These are phyloP conservation scores for Penicillium riverlandense DNA, from an alignment of 495 filamentous ascomycete species.

Conservation along the genomic window DNA sequence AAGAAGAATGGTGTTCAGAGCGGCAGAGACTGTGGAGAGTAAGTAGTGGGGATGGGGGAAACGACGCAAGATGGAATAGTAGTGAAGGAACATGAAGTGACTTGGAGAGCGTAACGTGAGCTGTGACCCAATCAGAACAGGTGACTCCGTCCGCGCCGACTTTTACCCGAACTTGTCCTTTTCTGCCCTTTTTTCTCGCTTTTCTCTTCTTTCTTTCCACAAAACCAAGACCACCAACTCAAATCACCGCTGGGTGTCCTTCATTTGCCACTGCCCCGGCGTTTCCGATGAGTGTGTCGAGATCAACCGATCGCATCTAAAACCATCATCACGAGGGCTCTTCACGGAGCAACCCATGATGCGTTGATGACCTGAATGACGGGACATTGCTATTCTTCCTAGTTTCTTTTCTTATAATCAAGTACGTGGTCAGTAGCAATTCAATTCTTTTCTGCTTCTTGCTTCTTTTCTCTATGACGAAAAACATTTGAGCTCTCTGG, in stretches of 20 bases:
- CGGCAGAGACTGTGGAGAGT: no score
- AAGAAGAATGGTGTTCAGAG: no score
- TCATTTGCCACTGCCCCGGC: slow-evolving; percentile 59
- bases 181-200: slow-evolving; percentile 11
- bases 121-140: slow-evolving; percentile 25
- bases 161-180: slow-evolving; percentile 22
- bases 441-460: background rate
- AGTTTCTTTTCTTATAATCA: slow-evolving; percentile 7
- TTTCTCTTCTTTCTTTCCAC: slow-evolving; percentile 31
- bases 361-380: slow-evolving; percentile 94
- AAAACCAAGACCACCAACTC: slow-evolving; percentile 80
- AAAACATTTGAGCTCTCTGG: slow-evolving; percentile 57
- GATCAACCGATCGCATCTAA: slow-evolving; percentile 78
- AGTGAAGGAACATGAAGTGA: slow-evolving; percentile 12
- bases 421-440: slow-evolving; percentile 16
- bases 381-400: slow-evolving; percentile 48
- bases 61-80: slow-evolving; percentile 2
- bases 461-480: slow-evolving; percentile 44
- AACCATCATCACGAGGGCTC: slow-evolving; percentile 99
- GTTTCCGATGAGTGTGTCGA: slow-evolving; percentile 87
- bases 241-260: slow-evolving; percentile 74
- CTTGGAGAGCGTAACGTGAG: slow-evolving; percentile 22
- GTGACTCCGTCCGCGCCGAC: slow-evolving; percentile 24
- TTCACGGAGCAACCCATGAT: slow-evolving; percentile 77
- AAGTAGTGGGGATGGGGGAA: no score